Percentiles rank a stretch among this genome's conserved stretches.
Evolutionary conservation across 83 land plant species (phyloP).

Genomic region (Larix sibirica): DNA sequence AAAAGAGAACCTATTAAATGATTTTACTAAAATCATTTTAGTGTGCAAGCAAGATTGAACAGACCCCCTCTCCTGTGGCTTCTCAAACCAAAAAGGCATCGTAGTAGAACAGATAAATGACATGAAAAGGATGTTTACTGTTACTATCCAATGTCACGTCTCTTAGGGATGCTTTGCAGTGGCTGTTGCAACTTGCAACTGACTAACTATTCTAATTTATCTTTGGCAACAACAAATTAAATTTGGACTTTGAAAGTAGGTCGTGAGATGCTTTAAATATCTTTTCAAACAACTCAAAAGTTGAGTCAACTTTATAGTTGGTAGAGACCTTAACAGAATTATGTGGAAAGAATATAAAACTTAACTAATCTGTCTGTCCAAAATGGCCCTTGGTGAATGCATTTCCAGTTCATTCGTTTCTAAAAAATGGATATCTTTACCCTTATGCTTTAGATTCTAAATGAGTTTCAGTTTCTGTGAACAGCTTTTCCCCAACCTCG

Average conservation of each 20-base stretch:
- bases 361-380: neutral
- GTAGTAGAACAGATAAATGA: neutral
- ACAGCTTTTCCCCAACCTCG: slow-evolving; percentile 90
- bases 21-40: neutral
- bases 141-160: neutral
- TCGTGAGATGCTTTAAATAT: neutral
- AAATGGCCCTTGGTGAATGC: neutral
- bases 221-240: neutral
- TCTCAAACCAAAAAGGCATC: neutral
- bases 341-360: neutral
- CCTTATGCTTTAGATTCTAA: neutral
- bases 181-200: neutral
- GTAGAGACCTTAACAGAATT: neutral
- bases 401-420: neutral
- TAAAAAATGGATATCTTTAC: neutral
- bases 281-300: neutral
- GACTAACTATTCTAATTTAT: neutral
- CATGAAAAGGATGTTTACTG: too few species aligned
- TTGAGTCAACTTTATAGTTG: neutral
- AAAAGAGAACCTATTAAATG: neutral
- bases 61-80: neutral
- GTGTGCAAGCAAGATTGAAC: neutral
- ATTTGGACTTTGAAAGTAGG: neutral
- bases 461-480: neutral
- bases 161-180: neutral